Percentiles rank a stretch among this genome's conserved stretches.
Evolutionary conservation across 768 basidiomycete genomes (phyloP).

Genomic region (Pulveroboletus sp.): DNA sequence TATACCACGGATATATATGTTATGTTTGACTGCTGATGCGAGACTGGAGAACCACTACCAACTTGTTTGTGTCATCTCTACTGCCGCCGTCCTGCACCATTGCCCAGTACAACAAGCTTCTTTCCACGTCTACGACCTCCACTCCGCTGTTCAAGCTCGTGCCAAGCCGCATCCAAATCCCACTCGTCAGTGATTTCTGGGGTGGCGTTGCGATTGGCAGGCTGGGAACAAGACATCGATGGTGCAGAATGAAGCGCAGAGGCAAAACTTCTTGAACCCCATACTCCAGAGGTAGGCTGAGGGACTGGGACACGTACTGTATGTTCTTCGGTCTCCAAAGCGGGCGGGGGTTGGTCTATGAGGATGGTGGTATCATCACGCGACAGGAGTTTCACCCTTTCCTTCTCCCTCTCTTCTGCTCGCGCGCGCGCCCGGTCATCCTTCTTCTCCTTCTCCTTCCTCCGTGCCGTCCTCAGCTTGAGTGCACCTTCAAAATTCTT

Average conservation of each 20-base stretch:
- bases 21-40: slow-evolving; percentile 13
- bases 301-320: slow-evolving; percentile 4
- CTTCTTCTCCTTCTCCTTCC: slow-evolving; percentile 78
- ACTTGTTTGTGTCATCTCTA: slow-evolving; percentile 12
- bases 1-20: slow-evolving; percentile 3
- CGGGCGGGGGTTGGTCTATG: slow-evolving; percentile 4
- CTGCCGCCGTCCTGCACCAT: slow-evolving; percentile 53
- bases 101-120: slow-evolving; percentile 68
- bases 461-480: slow-evolving; percentile 64
- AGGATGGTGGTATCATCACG: slow-evolving; percentile 11
- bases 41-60: slow-evolving; percentile 3
- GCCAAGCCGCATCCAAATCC: slow-evolving; percentile 78
- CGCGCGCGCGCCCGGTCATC: slow-evolving; percentile 80
- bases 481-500: slow-evolving; percentile 82
- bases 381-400: slow-evolving; percentile 39
- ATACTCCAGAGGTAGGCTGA: slow-evolving; percentile 48
- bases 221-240: slow-evolving; percentile 44
- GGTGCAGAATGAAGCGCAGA: slow-evolving; percentile 59
- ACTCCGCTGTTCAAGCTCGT: slow-evolving; percentile 66
- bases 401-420: slow-evolving; percentile 74
- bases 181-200: slow-evolving; percentile 54
- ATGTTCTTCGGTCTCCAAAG: slow-evolving; percentile 14
- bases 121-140: slow-evolving; percentile 56
- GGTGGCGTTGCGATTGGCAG: slow-evolving; percentile 25
- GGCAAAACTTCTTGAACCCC: slow-evolving; percentile 81